Percentiles rank a stretch among this genome's conserved stretches.
phyloP scores from a whole-genome alignment of 2,329 filamentous ascomycete species.

The Lasiodiplodia theobromae region DNA sequence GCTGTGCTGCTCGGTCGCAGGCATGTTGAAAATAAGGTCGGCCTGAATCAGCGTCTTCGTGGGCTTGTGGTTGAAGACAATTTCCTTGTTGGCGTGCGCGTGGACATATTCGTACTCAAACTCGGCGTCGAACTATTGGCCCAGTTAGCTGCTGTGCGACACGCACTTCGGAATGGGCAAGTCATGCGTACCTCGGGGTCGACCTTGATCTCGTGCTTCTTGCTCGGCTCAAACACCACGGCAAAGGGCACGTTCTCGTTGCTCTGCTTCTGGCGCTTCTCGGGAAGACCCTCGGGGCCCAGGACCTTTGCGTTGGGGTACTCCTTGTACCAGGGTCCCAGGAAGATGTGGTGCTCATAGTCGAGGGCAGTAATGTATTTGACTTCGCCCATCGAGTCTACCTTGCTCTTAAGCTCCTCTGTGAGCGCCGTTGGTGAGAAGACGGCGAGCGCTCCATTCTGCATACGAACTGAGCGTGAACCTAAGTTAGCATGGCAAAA shows the following conservation, averaged over 20 bases:
- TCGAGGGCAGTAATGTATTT: conserved; percentile 88
- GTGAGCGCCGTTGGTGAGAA: conserved; percentile 93
- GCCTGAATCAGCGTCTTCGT: conserved; percentile 83
- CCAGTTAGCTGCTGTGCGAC: neutral
- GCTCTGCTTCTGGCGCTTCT: conserved; percentile 74
- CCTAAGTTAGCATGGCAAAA: conserved; percentile 31
- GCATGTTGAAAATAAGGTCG: conserved; percentile 91
- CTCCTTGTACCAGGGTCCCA: conserved; percentile 81
- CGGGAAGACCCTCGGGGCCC: conserved; percentile 80
- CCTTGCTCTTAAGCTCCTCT: conserved; percentile 70
- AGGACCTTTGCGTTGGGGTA: conserved; percentile 83
- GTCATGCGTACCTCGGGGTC: conserved; percentile 60
- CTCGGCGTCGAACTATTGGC: conserved; percentile 73
- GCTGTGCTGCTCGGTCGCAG: conserved; percentile 80
- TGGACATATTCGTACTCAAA: conserved; percentile 86
- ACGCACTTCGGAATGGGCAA: neutral
- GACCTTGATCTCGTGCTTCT: conserved; percentile 57
- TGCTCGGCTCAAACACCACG: conserved; percentile 62
- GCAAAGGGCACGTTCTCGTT: conserved; percentile 69
- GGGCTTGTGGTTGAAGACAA: conserved; percentile 85
- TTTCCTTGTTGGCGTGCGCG: conserved; percentile 81
- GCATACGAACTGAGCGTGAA: conserved; percentile 71
- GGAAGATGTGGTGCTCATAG: conserved; percentile 92
- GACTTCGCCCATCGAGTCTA: conserved; percentile 68
- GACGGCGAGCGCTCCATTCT: conserved; percentile 79